phyloP scores from a whole-genome alignment of 1,139 yeast species.

The Kodamaea plutei region DNA sequence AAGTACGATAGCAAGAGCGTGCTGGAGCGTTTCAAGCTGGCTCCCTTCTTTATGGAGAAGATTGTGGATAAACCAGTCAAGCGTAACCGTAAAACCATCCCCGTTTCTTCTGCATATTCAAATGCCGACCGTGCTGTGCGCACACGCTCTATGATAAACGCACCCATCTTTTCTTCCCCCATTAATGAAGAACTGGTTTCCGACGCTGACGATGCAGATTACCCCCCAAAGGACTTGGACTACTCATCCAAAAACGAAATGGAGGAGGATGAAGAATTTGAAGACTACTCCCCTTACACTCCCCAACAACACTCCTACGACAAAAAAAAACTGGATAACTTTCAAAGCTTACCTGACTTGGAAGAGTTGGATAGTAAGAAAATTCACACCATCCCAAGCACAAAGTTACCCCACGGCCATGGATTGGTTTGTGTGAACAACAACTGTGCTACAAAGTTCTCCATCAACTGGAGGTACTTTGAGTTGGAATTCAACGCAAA shows the following conservation, averaged over 20 bases:
- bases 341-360: slow-evolving; percentile 40
- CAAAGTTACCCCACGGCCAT: slow-evolving; percentile 38
- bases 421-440: slow-evolving; percentile 42
- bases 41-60: slow-evolving; percentile 42
- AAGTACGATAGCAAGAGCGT: slow-evolving; percentile 41
- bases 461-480: slow-evolving; percentile 46
- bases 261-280: slow-evolving; percentile 14
- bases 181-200: slow-evolving; percentile 37
- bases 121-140: slow-evolving; percentile 42
- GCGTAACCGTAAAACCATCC: slow-evolving; percentile 22
- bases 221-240: too few relatives aligned
- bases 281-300: slow-evolving; percentile 37
- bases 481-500: slow-evolving; percentile 41
- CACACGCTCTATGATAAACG: slow-evolving; percentile 38
- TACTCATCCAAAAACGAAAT: slow-evolving; percentile 22
- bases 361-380: slow-evolving; percentile 46
- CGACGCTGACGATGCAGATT: slow-evolving; percentile 33
- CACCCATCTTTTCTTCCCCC: slow-evolving; percentile 35
- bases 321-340: slow-evolving; percentile 16
- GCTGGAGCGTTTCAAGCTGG: slow-evolving; percentile 47
- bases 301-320: slow-evolving; percentile 29
- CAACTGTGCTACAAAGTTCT: slow-evolving; percentile 40
- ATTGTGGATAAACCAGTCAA: slow-evolving; percentile 34
- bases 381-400: slow-evolving; percentile 40
- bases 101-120: slow-evolving; percentile 5